Percentiles rank a stretch among this genome's conserved stretches.
phyloP scores from a whole-genome alignment of 2,329 filamentous ascomycete genomes.

The Colletotrichum eremochloae region DNA sequence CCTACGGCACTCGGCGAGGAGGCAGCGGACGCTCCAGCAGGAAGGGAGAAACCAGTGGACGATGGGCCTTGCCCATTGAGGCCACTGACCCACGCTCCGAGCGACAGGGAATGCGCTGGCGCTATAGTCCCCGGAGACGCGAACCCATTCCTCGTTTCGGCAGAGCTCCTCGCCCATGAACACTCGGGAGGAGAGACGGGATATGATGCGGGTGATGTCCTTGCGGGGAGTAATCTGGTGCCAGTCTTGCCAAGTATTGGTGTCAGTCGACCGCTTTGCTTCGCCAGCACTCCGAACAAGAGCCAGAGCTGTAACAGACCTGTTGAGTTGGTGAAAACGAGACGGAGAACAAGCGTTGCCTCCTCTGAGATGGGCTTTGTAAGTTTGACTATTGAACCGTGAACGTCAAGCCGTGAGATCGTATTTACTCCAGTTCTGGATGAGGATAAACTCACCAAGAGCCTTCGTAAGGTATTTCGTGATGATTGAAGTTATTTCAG shows the following conservation, averaged over 20 bases:
- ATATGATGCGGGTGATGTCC: slow-evolving; percentile 34
- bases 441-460: not conserved
- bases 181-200: slow-evolving; percentile 42
- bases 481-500: not conserved
- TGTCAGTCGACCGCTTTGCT: not conserved
- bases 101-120: slow-evolving; percentile 13
- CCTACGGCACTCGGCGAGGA: slow-evolving; percentile 21
- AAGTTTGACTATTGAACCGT: slow-evolving; percentile 7
- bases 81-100: slow-evolving; percentile 37
- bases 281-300: not conserved
- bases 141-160: slow-evolving; percentile 42
- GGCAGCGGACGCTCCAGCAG: slow-evolving; percentile 35
- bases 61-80: slow-evolving; percentile 37
- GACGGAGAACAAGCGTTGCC: not conserved
- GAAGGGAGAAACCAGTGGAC: slow-evolving; percentile 43
- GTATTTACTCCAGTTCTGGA: too few relatives aligned
- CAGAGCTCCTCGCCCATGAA: slow-evolving; percentile 42
- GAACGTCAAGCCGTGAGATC: not conserved
- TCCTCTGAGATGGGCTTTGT: slow-evolving; percentile 31
- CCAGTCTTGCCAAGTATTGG: slow-evolving; percentile 26
- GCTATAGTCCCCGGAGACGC: slow-evolving; percentile 35
- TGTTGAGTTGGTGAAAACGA: slow-evolving; percentile 5
- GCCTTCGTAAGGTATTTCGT: slow-evolving; percentile 29
- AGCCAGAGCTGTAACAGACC: not conserved
- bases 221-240: slow-evolving; percentile 31